These are phyloP conservation scores for Geotrichum bryndzae DNA, from an alignment of 1,139 yeast species.

Conservation along the genomic window DNA sequence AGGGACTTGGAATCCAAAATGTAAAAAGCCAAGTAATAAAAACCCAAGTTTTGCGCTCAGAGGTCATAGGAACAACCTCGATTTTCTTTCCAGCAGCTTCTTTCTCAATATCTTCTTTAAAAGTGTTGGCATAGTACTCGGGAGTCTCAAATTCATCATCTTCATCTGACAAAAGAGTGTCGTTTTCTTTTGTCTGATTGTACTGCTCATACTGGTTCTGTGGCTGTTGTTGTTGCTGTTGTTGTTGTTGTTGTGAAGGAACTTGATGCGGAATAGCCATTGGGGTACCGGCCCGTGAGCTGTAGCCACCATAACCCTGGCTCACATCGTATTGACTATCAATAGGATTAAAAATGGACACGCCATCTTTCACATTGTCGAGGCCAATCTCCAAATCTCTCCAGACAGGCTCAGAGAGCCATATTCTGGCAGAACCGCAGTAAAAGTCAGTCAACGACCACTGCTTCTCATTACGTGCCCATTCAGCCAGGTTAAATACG, in stretches of 20 bases:
- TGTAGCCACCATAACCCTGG: constrained; percentile 25
- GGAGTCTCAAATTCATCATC: constrained; percentile 23
- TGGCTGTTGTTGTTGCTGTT: neutral
- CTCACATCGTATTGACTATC: constrained; percentile 30
- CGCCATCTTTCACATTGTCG: constrained; percentile 21
- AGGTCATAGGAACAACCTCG: constrained; percentile 31
- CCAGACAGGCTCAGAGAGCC: constrained; percentile 38
- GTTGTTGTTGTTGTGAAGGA: neutral
- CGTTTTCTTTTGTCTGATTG: neutral
- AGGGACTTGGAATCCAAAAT: constrained; percentile 38
- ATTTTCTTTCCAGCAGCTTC: constrained; percentile 19
- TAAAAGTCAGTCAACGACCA: constrained; percentile 35
- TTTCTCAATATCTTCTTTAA: constrained; percentile 26
- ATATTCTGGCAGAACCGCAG: constrained; percentile 35
- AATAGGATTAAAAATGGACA: constrained; percentile 11
- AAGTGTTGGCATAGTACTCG: constrained; percentile 26
- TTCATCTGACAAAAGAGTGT: constrained; percentile 12
- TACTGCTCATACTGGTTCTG: neutral
- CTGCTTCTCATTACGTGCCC: constrained; percentile 35
- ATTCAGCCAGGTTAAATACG: constrained; percentile 31
- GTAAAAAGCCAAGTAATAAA: constrained; percentile 36
- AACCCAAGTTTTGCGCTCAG: constrained; percentile 37
- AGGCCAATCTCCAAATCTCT: constrained; percentile 34
- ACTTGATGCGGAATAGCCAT: neutral
- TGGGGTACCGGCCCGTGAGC: constrained; percentile 2